Evolutionary conservation across 1,284 basidiomycete genomes (phyloP), one percentile per base, ranked within the genome.

Genomic region (Rhodotorula sp.): DNA sequence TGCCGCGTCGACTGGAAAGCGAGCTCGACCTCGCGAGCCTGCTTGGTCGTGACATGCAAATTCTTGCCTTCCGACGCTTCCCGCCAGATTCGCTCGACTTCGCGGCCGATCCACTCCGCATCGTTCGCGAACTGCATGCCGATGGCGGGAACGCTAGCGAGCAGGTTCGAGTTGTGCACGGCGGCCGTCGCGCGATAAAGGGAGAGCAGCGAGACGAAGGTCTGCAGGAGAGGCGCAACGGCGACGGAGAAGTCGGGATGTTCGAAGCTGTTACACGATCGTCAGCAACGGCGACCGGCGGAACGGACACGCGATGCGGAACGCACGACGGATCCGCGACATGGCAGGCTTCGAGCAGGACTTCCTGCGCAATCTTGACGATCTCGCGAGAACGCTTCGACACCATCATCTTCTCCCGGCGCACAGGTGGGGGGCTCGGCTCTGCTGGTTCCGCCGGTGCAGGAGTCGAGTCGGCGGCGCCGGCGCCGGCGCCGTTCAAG

Each of bases 41-140:
- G 62, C 31, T 30, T 40, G 24, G 28, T 1, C 10, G 64, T 30
- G 20, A 67, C 46, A 31, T 58, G 52, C 1, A 59, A 18, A 26
- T 47, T 26, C 58, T 63, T 67, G 30, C 51, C 59, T 10, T 28
- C 46, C 6, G 58, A 53, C 40, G 26, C 52, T 4, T 62, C 46
- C 15, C 51, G 18, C 86, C 78, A 78, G 85, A 83, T 55, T 80
- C 82, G 67, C 37, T 62, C 75, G 8, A 82, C 75, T 53, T 79
- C 76, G 9, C 77, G 72, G 0, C 83, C 80, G 20, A 97, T 82
- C 79, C 89, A 93, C 34, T 85, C 78, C 75, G 89, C 92, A 74
- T 96, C 91, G 79, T 98, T 98, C 31, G 90, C 87, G 78, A 91
- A 90, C 62, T 89, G 87, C 85, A 97, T 88, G 1, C 86, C 83